Evolutionary conservation across 331 rosid species (phyloP).

Genomic region (Erythrophleum ivorense): DNA sequence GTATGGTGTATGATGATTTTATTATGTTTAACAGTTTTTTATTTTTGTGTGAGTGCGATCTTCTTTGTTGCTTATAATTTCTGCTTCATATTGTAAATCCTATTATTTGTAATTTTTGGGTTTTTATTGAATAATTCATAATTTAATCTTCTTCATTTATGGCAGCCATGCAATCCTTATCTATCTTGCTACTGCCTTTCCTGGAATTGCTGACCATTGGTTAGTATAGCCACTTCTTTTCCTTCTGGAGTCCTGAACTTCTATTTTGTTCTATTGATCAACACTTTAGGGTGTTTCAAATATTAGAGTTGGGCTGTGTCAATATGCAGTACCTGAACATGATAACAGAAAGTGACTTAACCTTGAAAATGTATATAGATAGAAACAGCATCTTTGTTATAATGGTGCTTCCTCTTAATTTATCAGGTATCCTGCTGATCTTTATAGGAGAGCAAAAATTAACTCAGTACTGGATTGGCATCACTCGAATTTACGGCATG

Average conservation of each 20-base stretch:
- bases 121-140: conserved; percentile 5
- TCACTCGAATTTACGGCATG: conserved; percentile 78
- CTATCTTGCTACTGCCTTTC: conserved; percentile 79
- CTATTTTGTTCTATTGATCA: conserved; percentile 9
- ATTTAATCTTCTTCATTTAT: conserved; percentile 33
- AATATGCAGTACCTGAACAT: not conserved
- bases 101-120: not conserved
- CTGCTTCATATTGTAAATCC: not conserved
- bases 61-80: not conserved
- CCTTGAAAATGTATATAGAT: not conserved
- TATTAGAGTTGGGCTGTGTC: conserved; percentile 7
- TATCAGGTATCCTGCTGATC: conserved; percentile 82
- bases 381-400: not conserved
- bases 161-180: conserved; percentile 88
- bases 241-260: conserved; percentile 19
- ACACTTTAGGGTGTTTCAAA: not conserved
- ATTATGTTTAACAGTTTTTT: not conserved
- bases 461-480: conserved; percentile 91
- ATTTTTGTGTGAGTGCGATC: not conserved
- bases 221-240: conserved; percentile 47
- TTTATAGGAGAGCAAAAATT: conserved; percentile 72
- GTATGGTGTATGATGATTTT: not conserved
- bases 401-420: conserved; percentile 33
- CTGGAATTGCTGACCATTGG: conserved; percentile 85
- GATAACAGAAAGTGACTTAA: not conserved